Conservation (phyloP, 768 basidiomycete species). For the Mycena belliarum region DNA sequence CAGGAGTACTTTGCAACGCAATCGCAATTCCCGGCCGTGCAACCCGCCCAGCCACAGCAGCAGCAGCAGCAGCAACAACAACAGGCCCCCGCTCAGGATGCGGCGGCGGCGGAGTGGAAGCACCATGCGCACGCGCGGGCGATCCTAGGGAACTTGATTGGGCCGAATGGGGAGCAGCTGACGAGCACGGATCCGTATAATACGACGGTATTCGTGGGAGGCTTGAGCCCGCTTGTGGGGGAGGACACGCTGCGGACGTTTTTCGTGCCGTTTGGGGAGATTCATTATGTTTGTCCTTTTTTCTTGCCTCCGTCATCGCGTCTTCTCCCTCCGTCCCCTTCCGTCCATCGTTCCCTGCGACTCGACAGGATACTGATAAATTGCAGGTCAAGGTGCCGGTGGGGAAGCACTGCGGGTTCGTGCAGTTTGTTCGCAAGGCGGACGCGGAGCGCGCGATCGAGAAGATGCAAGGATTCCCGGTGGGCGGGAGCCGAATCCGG, state of each 20-base stretch:
- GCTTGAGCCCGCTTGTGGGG: constrained; percentile 81
- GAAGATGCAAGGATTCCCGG: constrained; percentile 96
- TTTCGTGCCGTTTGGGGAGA: constrained; percentile 90
- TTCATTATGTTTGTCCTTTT: constrained; percentile 76
- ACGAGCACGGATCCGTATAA: constrained; percentile 94
- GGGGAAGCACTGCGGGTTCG: constrained; percentile 94
- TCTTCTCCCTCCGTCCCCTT: constrained; percentile 14
- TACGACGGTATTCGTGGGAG: constrained; percentile 94
- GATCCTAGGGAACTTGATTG: constrained; percentile 80
- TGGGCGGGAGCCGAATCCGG: constrained; percentile 88
- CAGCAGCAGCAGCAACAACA: neutral
- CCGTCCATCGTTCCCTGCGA: constrained; percentile 13
- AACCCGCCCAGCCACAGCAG: constrained; percentile 19
- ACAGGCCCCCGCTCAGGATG: neutral
- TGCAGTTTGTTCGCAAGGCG: constrained; percentile 89
- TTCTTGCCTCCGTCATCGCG: constrained; percentile 28
- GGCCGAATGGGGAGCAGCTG: constrained; percentile 83
- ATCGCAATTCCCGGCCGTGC: neutral
- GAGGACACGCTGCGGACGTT: constrained; percentile 91
- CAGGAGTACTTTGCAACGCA: constrained; percentile 14
- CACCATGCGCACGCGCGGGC: constrained; percentile 83
- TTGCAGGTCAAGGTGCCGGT: constrained; percentile 93
- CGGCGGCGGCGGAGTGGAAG: constrained; percentile 76
- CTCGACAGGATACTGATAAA: too few relatives aligned
- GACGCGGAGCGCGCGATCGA: constrained; percentile 93